Base-by-base conservation (phyloP, 2,329 filamentous ascomycete genomes). In the Hymenotorrendiella dingleyae region DNA sequence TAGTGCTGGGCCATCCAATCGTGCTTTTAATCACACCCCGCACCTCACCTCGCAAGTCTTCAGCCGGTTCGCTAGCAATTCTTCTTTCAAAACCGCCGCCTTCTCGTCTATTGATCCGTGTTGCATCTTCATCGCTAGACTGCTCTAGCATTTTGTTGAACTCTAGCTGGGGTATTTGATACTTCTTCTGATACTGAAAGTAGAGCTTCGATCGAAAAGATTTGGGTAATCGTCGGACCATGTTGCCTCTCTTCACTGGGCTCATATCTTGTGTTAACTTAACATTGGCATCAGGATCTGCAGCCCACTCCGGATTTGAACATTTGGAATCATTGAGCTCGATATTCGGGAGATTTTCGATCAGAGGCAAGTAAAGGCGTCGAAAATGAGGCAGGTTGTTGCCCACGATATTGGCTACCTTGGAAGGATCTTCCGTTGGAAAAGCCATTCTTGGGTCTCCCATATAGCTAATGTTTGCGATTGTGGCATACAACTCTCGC, bases 361-460 rank as follows among this genome's bases (percentile, higher is more conserved):
- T 83, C 11, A 98, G 74, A 1, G 91, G 91, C 9, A 85, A 82
- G 62, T 98, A 98, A 0, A 98, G 76, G 4, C 87, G 80, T 24
- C 93, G 81, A 71, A 98, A 98, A 62, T 95, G 90, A 27, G 84
- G 71, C 60, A 96, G 79, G 64, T 98, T 95, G 59, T 94, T 82
- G 35, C 80, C 80, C 22, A 98, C 93, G 55, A 98, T 98, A 64
- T 97, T 97, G 56, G 78, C 75, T 16, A 98, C 88, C 66, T 98
- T 98, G 59, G 81, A 80, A 23, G 87, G 89, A 60, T 97, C 87
- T 64, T 98, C 93, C 1, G 87, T 87, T 2, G 86, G 84, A 30
- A 96, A 74, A 2, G 81, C 72, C 93, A 98, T 98, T 50, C 93
- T 86, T n/a, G 90, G 88, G 60, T 98, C 93, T 24, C 93, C 93